Percentiles rank a stretch among this genome's conserved stretches.
phyloP scores from a whole-genome alignment of 805 yeast species.

The Yarrowia yakushimensis region DNA sequence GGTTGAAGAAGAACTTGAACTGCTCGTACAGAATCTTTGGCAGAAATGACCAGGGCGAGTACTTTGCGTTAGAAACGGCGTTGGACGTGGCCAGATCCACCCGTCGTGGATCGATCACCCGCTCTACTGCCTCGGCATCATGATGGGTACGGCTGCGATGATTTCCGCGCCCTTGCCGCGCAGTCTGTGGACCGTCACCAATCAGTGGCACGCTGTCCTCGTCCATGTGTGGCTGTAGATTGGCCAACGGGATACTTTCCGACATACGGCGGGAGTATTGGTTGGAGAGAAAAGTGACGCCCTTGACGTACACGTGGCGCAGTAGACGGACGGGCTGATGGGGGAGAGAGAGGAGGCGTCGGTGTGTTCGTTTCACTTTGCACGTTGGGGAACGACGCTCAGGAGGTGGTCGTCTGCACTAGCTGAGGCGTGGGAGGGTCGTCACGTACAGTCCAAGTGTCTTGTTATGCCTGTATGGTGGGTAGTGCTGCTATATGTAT shows the following conservation, averaged over 20 bases:
- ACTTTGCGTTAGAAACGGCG: constrained; percentile 90
- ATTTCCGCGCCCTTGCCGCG: not conserved
- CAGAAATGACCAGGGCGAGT: constrained; percentile 78
- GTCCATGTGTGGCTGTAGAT: constrained; percentile 24
- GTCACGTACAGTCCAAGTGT: not conserved
- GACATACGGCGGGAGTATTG: constrained; percentile 12
- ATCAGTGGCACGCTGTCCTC: constrained; percentile 30
- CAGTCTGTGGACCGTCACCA: constrained; percentile 16
- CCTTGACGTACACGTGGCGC: constrained; percentile 24
- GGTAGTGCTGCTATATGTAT: not conserved
- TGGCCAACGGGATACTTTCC: constrained; percentile 24
- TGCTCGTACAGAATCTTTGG: constrained; percentile 92
- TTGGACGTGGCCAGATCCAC: constrained; percentile 50
- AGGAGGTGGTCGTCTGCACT: not conserved
- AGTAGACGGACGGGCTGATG: constrained; percentile 24
- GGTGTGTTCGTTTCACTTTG: constrained; percentile 9
- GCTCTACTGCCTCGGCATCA: not conserved
- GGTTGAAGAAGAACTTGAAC: constrained; percentile 92
- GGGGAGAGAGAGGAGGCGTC: constrained; percentile 2
- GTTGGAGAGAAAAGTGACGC: constrained; percentile 17
- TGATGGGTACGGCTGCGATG: not conserved
- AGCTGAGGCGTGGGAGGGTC: not conserved
- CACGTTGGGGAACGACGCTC: not conserved
- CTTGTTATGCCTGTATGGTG: not conserved
- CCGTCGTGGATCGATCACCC: constrained; percentile 9